These are phyloP conservation scores for Vigna angularis DNA, from an alignment of 306 rosid genomes.

Conservation along the genomic window DNA sequence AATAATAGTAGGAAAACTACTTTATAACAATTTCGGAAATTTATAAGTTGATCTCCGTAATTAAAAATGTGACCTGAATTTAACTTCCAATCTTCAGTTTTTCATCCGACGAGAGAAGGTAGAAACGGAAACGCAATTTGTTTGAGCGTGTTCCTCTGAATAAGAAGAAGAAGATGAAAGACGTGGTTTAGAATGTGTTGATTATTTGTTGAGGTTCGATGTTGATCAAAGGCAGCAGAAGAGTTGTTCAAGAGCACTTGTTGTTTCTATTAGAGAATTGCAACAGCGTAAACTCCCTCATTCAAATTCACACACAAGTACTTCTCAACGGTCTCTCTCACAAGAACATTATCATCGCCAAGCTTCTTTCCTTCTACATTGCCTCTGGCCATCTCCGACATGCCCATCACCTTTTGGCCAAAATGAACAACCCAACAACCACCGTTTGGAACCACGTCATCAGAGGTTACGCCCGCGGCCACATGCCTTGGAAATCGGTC, in stretches of 20 bases:
- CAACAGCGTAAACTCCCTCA: slow-evolving; percentile 43
- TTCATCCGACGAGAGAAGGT: too few species aligned
- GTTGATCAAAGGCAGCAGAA: slow-evolving; percentile 41
- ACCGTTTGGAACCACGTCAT: slow-evolving; percentile 70
- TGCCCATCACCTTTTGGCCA: slow-evolving; percentile 47
- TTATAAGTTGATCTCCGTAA: too few species aligned
- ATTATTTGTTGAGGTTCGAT: background rate
- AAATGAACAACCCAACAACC: slow-evolving; percentile 56
- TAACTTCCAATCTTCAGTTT: too few species aligned
- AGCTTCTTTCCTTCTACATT: slow-evolving; percentile 59
- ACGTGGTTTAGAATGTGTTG: background rate
- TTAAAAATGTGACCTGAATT: too few species aligned
- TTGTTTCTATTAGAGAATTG: slow-evolving; percentile 56
- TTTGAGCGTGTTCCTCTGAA: too few species aligned
- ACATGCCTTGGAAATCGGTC: slow-evolving; percentile 51
- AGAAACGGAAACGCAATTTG: too few species aligned
- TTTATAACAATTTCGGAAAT: too few species aligned
- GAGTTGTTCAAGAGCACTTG: slow-evolving; percentile 53
- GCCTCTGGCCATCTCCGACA: slow-evolving; percentile 49
- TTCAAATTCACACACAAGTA: slow-evolving; percentile 68
- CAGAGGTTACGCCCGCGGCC: slow-evolving; percentile 54
- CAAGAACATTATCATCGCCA: slow-evolving; percentile 57
- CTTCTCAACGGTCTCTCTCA: slow-evolving; percentile 58
- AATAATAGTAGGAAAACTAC: too few species aligned
- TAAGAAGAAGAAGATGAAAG: background rate